Percentiles rank a stretch among this genome's conserved stretches.
Conservation (phyloP, 352 stramenopile species). For the Detonula confervacea region DNA sequence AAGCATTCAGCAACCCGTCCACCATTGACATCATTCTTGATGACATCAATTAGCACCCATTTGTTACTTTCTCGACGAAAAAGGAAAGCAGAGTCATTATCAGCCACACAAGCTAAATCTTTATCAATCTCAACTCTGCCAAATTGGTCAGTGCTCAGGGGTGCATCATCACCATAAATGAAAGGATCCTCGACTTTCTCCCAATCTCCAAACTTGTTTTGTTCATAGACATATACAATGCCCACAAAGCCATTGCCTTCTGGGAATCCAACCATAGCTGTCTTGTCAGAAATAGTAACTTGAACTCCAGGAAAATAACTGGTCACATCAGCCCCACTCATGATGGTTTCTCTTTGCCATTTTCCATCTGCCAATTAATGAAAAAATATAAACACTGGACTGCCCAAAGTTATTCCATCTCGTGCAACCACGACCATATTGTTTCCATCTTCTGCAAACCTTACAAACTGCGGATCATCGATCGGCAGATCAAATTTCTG, state of each 20-base stretch:
- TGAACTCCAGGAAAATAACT: no score
- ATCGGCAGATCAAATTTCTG: constrained; percentile 1
- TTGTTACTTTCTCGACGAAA: background rate
- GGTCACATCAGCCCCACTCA: background rate
- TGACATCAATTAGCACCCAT: constrained; percentile 9
- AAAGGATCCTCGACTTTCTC: constrained; percentile 5
- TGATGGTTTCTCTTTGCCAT: background rate
- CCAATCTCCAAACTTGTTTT: constrained; percentile 6
- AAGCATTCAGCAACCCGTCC: background rate
- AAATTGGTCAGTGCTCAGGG: background rate
- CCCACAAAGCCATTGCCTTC: background rate
- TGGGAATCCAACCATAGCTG: constrained; percentile 7
- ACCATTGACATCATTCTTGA: background rate
- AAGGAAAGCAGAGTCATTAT: background rate
- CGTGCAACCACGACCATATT: constrained; percentile 2
- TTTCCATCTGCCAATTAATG: constrained; percentile 1
- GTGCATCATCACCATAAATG: background rate
- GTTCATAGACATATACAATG: constrained; percentile 11
- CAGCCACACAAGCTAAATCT: constrained; percentile 13
- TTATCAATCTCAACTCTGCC: constrained; percentile 10
- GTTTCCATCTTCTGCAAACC: background rate
- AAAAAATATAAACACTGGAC: constrained; percentile 6
- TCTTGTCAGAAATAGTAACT: constrained; percentile 9
- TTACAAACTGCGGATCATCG: background rate
- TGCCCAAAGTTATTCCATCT: background rate